Evolutionary conservation across 1,284 basidiomycete genomes (phyloP), one percentile per base, ranked within the genome.

Genomic region (Cutaneotrichosporon sp.): DNA sequence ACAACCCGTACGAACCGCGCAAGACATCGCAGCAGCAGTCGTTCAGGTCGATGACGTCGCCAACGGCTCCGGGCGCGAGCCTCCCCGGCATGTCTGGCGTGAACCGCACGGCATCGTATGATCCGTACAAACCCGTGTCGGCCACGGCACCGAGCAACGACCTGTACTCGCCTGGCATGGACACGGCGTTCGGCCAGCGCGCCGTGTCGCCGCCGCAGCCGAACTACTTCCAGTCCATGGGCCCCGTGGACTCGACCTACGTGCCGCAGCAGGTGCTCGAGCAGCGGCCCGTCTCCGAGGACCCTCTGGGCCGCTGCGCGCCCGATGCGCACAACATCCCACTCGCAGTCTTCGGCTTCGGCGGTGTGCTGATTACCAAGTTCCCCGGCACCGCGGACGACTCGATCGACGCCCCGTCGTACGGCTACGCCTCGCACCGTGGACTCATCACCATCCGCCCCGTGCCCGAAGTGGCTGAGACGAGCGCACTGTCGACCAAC

Each of bases 331-430:
- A 68, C 8, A 66, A 84, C 38, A 82, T 86, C 2, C 92, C 91
- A 0, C 78, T 94, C 17, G 79, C 92, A 49, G 85, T 82, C 55
- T 94, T 96, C 64, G 92, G 92, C 1, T 91, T 92, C 66, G 89
- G 89, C 25, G 92, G 91, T 12, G 86, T 85, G 64, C 65, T 94
- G 46, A 80, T 93, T 11, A 86, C 87, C 7, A 90, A 87, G 67
- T 93, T 93, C 78, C 90, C 92, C 52, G 82, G 82, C 9, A 79
- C 83, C 12, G 78, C 81, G 3, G 86, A 88, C 66, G 83, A 87
- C 35, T 85, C 87, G 1, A 81, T 84, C 5, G 81, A 85, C 17
- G 81, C 57, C 1, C 64, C 68, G 16, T 66, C 68, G 4, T 75
- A 75, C 53, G 74, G 74, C 3, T 73, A 73, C 43, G 67, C 64